phyloP scores from a whole-genome alignment of 2,329 filamentous ascomycete species.

The Fusarium incarnatum region DNA sequence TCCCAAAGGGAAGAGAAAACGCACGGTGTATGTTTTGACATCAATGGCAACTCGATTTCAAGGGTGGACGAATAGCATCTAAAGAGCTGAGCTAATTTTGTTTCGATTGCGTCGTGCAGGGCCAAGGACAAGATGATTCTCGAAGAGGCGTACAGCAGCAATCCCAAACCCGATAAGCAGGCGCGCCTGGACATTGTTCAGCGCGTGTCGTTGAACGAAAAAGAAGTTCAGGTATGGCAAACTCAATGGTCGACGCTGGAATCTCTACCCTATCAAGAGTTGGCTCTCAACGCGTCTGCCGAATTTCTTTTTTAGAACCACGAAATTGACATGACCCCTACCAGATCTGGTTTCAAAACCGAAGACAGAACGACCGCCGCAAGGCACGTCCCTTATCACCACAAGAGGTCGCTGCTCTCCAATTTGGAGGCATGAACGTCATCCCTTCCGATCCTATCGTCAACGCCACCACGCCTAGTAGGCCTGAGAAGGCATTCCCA shows the following conservation, averaged over 20 bases:
- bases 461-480: constrained; percentile 42
- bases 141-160: constrained; percentile 84
- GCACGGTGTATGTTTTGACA: constrained; percentile 64
- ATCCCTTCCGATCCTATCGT: constrained; percentile 60
- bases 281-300: constrained; percentile 29
- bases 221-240: constrained; percentile 88
- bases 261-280: not conserved
- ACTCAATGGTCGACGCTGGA: not conserved
- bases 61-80: not conserved
- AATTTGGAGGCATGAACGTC: constrained; percentile 65
- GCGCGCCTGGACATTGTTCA: constrained; percentile 86
- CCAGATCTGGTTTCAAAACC: constrained; percentile 99
- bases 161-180: constrained; percentile 91
- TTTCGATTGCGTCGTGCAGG: constrained; percentile 58
- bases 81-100: constrained; percentile 35
- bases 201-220: constrained; percentile 89
- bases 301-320: constrained; percentile 12
- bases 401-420: constrained; percentile 76
- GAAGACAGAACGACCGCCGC: constrained; percentile 89
- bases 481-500: constrained; percentile 45
- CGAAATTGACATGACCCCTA: constrained; percentile 29
- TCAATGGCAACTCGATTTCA: not conserved
- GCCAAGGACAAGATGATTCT: constrained; percentile 90
- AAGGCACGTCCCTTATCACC: constrained; percentile 86
- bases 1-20: constrained; percentile 71